Percentiles rank a stretch among this genome's conserved stretches.
Conservation (phyloP, 202 grass and related monocot genomes). For the Cymbopogon flexuosus region DNA sequence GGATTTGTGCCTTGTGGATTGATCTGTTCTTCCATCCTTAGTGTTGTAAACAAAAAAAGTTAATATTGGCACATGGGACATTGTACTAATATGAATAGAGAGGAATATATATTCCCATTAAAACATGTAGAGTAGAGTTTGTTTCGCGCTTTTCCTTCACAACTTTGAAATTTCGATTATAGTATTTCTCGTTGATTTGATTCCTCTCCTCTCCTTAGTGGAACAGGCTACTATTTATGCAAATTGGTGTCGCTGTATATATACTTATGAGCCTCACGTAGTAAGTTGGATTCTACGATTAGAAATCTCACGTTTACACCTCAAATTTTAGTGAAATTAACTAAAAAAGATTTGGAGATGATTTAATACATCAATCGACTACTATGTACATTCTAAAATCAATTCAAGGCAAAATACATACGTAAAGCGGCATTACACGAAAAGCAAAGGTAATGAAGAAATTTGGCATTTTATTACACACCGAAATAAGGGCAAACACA, state of each 20-base stretch:
- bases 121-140: too few species aligned
- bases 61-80: not conserved
- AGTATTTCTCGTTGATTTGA: too few species aligned
- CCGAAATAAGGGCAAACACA: not conserved
- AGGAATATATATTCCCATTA: not conserved
- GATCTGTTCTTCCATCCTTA: slow-evolving; percentile 15
- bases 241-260: not conserved
- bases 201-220: too few species aligned
- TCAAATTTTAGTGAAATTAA: not conserved
- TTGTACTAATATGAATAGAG: not conserved
- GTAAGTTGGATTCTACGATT: not conserved
- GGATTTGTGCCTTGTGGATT: slow-evolving; percentile 29
- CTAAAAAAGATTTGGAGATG: not conserved
- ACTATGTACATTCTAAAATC: not conserved
- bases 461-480: not conserved
- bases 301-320: not conserved
- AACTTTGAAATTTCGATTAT: too few species aligned
- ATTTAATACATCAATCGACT: not conserved
- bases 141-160: too few species aligned
- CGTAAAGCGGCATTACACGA: not conserved
- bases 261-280: too few species aligned
- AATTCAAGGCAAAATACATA: not conserved
- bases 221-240: not conserved
- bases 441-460: not conserved
- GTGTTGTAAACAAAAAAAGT: not conserved